Base-by-base conservation (phyloP, 257 asterid genomes). In the Capsicum pubescens region DNA sequence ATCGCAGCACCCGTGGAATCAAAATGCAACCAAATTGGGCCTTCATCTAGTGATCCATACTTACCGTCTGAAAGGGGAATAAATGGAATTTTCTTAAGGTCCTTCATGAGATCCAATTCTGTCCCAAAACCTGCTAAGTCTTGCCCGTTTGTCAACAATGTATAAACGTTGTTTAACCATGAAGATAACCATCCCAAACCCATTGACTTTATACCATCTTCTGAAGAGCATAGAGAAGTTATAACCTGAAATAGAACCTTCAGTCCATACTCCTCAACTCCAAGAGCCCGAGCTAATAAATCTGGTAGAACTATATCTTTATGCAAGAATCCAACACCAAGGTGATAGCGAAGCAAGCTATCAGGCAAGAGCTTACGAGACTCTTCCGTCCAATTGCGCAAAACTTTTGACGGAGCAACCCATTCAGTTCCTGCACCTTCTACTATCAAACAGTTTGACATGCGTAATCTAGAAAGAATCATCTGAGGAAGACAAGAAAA, bases 211-310 rank as follows among this genome's bases (percentile, higher is more conserved):
- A 96, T 86, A 89, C 91, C 92, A 86, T 90, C 90, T 48, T 85
- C 86, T 42, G 93, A 88, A 81, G 67, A 81, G 84, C 97, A 91
- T 85, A 96, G 87, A 1, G 97, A 91, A 85, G 93, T 86, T 69
- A 96, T 83, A 64, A 93, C 82, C 82, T 89, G 80, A 39, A 91
- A 87, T 83, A 96, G 86, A 80, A 91, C 85, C 82, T 84, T 90
- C 35, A 96, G 97, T 83, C 99, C 98, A 91, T 90, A 94, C 57
- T 94, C 98, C 88, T 96, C 97, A 36, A 96, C 87, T 17, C 98
- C 98, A 80, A 96, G 86, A 85, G 95, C 91, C 90, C 88, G 92
- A 17, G 98, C 98, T 83, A 94, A 87, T 74, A 92, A 88, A 91
- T 96, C 98, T 79, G 99, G 88, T 72, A 94, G 83, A 85, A 91